Conservation (phyloP, 257 asterid genomes). For the Solanum paucissectum region DNA sequence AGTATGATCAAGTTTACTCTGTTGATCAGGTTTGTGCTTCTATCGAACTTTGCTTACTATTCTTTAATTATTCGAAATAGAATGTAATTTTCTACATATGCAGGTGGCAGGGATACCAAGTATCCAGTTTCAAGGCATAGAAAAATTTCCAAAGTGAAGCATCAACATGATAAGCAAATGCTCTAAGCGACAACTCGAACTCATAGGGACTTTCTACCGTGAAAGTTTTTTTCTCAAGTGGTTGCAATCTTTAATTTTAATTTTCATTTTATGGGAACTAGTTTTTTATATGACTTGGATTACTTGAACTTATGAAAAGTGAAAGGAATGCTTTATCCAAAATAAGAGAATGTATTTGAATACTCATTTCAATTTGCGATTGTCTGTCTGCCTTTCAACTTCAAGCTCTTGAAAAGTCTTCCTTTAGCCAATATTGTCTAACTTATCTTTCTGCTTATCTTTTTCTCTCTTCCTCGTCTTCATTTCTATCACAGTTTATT, state of each 20-base stretch:
- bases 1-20: too few species aligned
- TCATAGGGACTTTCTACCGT: too few species aligned
- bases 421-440: background rate
- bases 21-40: background rate
- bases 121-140: too few species aligned
- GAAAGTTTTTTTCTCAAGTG: background rate
- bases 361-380: too few species aligned
- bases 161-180: background rate
- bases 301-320: background rate
- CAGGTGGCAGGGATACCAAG: too few species aligned
- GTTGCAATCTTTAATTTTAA: background rate
- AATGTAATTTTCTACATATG: background rate
- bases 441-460: background rate
- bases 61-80: background rate
- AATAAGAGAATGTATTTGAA: background rate
- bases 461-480: background rate
- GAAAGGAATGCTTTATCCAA: background rate
- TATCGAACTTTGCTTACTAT: background rate
- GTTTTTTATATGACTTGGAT: background rate
- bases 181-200: background rate
- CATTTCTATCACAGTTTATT: background rate
- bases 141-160: background rate
- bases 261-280: background rate
- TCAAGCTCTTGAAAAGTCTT: too few species aligned
- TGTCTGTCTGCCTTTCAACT: too few species aligned